phyloP scores from a whole-genome alignment of 2,329 filamentous ascomycete genomes.

The Cordyceps fumosorosea region DNA sequence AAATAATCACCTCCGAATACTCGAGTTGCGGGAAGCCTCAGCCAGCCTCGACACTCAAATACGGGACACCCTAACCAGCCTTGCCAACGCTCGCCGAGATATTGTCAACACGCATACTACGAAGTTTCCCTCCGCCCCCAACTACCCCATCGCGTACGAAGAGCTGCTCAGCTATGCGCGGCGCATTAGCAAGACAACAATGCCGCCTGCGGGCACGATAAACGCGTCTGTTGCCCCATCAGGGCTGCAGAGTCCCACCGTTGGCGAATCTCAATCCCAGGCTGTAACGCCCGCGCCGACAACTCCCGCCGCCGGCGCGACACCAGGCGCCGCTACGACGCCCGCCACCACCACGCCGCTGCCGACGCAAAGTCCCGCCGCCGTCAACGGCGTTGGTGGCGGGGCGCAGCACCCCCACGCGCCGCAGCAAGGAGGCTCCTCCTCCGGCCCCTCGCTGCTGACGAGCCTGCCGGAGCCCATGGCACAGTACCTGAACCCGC shows the following conservation, averaged over 20 bases:
- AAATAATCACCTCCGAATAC: conserved; percentile 63
- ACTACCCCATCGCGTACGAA: conserved; percentile 57
- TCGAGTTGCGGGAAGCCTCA: conserved; percentile 60
- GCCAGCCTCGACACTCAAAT: conserved; percentile 64
- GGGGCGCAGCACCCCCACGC: not conserved
- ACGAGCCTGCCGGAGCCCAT: conserved; percentile 44
- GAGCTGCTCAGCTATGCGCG: conserved; percentile 73
- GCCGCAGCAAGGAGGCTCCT: conserved; percentile 23
- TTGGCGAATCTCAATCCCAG: conserved; percentile 25
- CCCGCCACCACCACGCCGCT: conserved; percentile 27
- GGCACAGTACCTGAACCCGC: conserved; percentile 47
- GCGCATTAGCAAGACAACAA: conserved; percentile 72
- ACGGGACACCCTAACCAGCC: conserved; percentile 60
- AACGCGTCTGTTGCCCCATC: conserved; percentile 30
- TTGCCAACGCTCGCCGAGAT: conserved; percentile 67
- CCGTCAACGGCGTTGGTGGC: conserved; percentile 25
- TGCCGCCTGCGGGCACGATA: conserved; percentile 55
- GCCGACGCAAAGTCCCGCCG: conserved; percentile 28
- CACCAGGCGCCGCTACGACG: conserved; percentile 24
- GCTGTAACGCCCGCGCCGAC: conserved; percentile 16
- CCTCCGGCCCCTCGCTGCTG: conserved; percentile 21
- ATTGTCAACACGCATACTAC: conserved; percentile 58
- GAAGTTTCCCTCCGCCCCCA: conserved; percentile 43
- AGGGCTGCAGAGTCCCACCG: conserved; percentile 25
- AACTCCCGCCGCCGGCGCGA: conserved; percentile 27